Base-by-base conservation (phyloP, 805 yeast genomes). In the Candida krabiensis region DNA sequence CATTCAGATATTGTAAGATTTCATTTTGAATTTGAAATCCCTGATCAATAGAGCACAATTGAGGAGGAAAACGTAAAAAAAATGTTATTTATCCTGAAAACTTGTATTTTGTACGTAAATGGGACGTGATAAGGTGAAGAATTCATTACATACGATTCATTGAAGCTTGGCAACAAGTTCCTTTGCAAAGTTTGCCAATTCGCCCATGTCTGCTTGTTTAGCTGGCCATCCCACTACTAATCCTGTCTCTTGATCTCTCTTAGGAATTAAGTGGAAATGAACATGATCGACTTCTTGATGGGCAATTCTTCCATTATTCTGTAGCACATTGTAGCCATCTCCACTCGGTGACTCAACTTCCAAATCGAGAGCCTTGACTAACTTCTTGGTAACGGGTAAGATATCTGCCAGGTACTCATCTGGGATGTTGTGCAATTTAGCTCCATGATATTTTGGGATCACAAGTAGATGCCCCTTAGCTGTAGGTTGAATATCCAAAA, bases 281-380 rank as follows among this genome's bases (percentile, higher is more conserved):
- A 93, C 97, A 61, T 91, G 99, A 51, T 86, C 93, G 40, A 93
- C 98, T 39, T 75, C 83, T 69, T 91, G 99, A 60, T 93, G 98
- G 9, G 98, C 99, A 56, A 90, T 81, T 59, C 86, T 69, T 34
- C 98, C 98, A 53, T 91, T 93, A 72, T 91, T 93, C 64, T 90
- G 98, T 49, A 91, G 69, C 15, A 91, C 61, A 59, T 91, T 91
- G 73, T 91, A 91, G 30, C 96, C 95, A 34, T 66, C 71, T 14
- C 88, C 87, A 4, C 73, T 71, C 12, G 77, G 73, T 26, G 85
- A 77, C 43, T 82, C 83, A 31, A 68, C 66, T 47, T 77, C 83
- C 47, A 83, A 71, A 3, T 76, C 83, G 44, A 86, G 68, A 5
- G 85, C 84, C 48, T 77, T 74, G 43, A 93, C 89, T 49, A 93